Evolutionary conservation across 306 rosid species (phyloP), one percentile per base, ranked within the genome.

Genomic region (Cucurbita pepo): DNA sequence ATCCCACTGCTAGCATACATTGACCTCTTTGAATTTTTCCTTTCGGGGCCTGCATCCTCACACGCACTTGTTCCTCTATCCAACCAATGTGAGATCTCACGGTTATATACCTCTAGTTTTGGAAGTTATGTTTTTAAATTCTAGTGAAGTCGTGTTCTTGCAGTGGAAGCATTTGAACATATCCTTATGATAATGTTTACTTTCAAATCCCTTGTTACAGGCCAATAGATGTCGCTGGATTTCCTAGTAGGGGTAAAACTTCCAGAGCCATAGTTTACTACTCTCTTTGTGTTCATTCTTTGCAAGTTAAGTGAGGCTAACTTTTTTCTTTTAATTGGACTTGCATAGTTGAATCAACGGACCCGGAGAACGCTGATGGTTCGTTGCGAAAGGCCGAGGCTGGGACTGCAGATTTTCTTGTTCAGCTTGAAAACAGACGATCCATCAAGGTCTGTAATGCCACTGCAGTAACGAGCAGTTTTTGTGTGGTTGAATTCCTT

Each of bases 331-430:
- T 34, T 36, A 40, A 76, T 80, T 43, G 62, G 55, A 70, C 72
- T 50, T 65, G 58, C 69, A 73, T 34, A 87, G 88, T 22, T 74
- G 70, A 71, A 55, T 70, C 71, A 4, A 79, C 56, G 34, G 88
- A 92, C 69, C 8, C 77, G 38, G 96, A 92, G 56, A 59, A 54
- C 51, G 85, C 73, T 66, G 53, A 37, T 72, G 77, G 8, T 77
- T 45, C 84, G 36, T 61, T 66, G 44, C 43, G 30, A 12, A 88
- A 86, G 74, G 86, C 81, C 4, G 82, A 84, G 80, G 87, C 81
- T 61, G 98, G 98, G 76, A 88, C 96, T 61, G 98, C 96, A 55
- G 69, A 72, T 67, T 93, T 85, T 78, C 96, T 93, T 56, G 65
- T 88, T 55, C 86, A 90, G 74, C 84, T 90, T 53, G 98, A 93